These are phyloP conservation scores for Colletotrichum acutatum DNA, from an alignment of 2,329 filamentous ascomycete species.

Conservation along the genomic window DNA sequence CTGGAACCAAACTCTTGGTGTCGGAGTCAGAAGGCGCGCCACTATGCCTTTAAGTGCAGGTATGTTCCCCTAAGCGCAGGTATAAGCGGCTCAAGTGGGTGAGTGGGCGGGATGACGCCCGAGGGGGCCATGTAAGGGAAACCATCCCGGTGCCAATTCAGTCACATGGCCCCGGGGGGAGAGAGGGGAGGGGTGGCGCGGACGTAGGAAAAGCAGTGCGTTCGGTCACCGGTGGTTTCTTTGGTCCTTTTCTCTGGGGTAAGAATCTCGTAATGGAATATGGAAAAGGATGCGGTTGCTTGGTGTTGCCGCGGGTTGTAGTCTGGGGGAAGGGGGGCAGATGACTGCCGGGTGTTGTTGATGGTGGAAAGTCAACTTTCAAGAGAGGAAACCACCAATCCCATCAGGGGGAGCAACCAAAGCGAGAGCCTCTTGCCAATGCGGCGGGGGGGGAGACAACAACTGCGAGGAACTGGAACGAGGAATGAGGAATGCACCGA, in stretches of 20 bases:
- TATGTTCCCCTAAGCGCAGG: slow-evolving; percentile 40
- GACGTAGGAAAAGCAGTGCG: slow-evolving; percentile 41
- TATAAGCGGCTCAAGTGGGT: slow-evolving; percentile 38
- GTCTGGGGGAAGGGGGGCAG: background rate
- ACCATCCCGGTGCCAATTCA: slow-evolving; percentile 40
- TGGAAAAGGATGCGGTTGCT: background rate
- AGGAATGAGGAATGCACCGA: background rate
- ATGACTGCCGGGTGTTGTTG: background rate
- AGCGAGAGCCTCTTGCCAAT: background rate
- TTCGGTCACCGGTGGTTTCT: slow-evolving; percentile 3
- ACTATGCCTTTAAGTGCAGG: slow-evolving; percentile 35
- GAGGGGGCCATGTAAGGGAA: slow-evolving; percentile 34
- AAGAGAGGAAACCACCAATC: background rate
- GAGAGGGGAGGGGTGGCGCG: slow-evolving; percentile 19
- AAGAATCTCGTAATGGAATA: slow-evolving; percentile 24
- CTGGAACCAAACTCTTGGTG: slow-evolving; percentile 34
- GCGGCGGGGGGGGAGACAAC: background rate
- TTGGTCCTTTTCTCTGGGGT: slow-evolving; percentile 4
- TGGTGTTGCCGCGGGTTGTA: background rate
- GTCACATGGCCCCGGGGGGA: slow-evolving; percentile 37
- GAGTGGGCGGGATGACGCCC: slow-evolving; percentile 38
- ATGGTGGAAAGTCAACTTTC: background rate
- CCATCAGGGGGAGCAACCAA: background rate
- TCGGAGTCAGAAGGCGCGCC: slow-evolving; percentile 31
- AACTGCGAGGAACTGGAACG: no score